Conservation (phyloP, 257 asterid species). For the Solanum tarijense region DNA sequence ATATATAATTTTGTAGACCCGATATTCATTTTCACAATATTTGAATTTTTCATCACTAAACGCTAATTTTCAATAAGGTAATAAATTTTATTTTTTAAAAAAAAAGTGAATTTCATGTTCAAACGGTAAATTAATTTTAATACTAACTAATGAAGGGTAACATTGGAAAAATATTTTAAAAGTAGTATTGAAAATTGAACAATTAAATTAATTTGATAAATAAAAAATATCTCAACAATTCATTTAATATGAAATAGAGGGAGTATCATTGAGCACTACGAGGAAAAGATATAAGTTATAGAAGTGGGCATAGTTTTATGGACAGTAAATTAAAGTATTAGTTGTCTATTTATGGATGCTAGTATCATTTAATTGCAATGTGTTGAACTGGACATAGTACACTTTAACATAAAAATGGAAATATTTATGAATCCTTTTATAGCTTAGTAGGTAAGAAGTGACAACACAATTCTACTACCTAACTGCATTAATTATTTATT, state of each 20-base stretch:
- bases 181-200: too few relatives aligned
- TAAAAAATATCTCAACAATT: too few relatives aligned
- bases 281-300: neutral
- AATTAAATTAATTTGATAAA: too few relatives aligned
- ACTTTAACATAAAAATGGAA: neutral
- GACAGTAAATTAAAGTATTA: neutral
- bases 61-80: too few relatives aligned
- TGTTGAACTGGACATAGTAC: neutral
- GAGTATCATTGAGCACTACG: neutral
- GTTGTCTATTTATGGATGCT: neutral
- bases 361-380: neutral
- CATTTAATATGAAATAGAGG: too few relatives aligned
- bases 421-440: neutral
- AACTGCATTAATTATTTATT: neutral
- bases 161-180: too few relatives aligned
- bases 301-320: neutral
- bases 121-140: too few relatives aligned
- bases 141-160: too few relatives aligned
- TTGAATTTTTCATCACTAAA: too few relatives aligned
- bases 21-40: too few relatives aligned
- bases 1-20: neutral
- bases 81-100: too few relatives aligned
- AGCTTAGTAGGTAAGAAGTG: neutral
- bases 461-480: neutral
- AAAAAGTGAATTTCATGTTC: too few relatives aligned